Evolutionary conservation across 371 early-diverging fungal genomes (phyloP).

Genomic region (Mortierella sp.): DNA sequence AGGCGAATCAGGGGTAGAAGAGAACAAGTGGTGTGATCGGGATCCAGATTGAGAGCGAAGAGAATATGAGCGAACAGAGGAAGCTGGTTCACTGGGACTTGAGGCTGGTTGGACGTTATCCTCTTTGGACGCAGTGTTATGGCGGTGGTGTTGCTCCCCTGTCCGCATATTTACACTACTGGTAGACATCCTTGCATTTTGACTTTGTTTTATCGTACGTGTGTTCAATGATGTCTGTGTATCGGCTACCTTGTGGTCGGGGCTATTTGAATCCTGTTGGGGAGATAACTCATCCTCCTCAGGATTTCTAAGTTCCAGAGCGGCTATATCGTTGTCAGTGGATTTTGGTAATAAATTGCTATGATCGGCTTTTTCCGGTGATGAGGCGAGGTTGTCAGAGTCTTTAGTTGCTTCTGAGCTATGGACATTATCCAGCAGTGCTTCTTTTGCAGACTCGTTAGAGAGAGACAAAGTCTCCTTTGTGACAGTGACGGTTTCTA

Average conservation of each 20-base stretch:
- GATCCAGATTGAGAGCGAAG: slow-evolving; percentile 46
- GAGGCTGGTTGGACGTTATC: slow-evolving; percentile 13
- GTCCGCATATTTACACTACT: slow-evolving; percentile 24
- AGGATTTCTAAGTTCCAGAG: background rate
- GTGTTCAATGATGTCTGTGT: background rate
- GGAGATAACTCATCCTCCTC: background rate
- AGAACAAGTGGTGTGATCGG: slow-evolving; percentile 14
- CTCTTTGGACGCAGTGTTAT: slow-evolving; percentile 7
- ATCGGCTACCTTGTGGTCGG: background rate
- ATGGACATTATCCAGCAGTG: background rate
- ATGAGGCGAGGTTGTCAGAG: background rate
- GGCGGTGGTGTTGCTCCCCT: slow-evolving; percentile 34
- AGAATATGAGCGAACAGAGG: slow-evolving; percentile 26
- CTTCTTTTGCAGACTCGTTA: background rate
- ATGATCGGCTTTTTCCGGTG: background rate
- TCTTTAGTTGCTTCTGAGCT: background rate
- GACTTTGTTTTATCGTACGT: background rate
- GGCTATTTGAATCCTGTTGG: background rate
- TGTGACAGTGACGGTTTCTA: background rate
- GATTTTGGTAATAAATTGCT: background rate
- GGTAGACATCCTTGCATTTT: background rate
- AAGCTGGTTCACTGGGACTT: slow-evolving; percentile 17
- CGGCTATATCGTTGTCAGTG: background rate
- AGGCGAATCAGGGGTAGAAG: slow-evolving; percentile 47
- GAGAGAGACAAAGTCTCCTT: background rate